Evolutionary conservation across 345 rosid species (phyloP).

Genomic region (Melastoma malabathricum): DNA sequence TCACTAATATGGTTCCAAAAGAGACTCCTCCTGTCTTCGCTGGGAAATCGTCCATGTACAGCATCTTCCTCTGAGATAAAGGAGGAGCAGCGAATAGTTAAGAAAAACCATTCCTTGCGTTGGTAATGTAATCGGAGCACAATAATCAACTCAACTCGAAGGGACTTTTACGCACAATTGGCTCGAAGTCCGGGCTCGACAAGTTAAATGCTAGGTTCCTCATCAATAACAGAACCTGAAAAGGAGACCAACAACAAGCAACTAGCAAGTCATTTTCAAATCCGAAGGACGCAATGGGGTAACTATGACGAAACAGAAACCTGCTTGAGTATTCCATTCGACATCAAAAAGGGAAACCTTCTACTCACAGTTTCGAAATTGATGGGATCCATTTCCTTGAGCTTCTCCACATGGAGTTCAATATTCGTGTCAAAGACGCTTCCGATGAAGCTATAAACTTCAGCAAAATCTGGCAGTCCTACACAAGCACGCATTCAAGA

Average conservation of each 20-base stretch:
- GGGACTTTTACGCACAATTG: conserved; percentile 43
- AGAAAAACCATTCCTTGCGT: too few relatives aligned
- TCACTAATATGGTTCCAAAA: neutral
- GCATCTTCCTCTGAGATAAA: conserved; percentile 10
- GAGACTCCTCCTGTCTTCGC: conserved; percentile 5
- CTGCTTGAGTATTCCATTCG: too few relatives aligned
- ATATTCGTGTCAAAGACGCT: conserved; percentile 77
- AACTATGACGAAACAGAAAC: neutral
- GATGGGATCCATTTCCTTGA: conserved; percentile 95
- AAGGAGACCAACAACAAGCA: conserved; percentile 14
- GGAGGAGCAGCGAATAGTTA: neutral
- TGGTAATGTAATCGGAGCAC: neutral
- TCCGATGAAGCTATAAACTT: conserved; percentile 87
- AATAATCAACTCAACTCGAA: neutral
- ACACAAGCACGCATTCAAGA: conserved; percentile 5
- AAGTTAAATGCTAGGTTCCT: conserved; percentile 77
- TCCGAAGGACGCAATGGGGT: neutral
- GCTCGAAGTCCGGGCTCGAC: conserved; percentile 76
- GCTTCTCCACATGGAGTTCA: conserved; percentile 57
- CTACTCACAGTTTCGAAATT: conserved; percentile 81
- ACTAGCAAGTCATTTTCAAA: neutral
- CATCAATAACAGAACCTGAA: conserved; percentile 85
- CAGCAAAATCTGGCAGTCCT: conserved; percentile 84
- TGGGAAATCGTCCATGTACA: conserved; percentile 9
- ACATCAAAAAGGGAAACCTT: neutral